Percentiles rank a stretch among this genome's conserved stretches.
These are phyloP conservation scores for Macaranga tanarius DNA, from an alignment of 441 rosid species.

Conservation along the genomic window DNA sequence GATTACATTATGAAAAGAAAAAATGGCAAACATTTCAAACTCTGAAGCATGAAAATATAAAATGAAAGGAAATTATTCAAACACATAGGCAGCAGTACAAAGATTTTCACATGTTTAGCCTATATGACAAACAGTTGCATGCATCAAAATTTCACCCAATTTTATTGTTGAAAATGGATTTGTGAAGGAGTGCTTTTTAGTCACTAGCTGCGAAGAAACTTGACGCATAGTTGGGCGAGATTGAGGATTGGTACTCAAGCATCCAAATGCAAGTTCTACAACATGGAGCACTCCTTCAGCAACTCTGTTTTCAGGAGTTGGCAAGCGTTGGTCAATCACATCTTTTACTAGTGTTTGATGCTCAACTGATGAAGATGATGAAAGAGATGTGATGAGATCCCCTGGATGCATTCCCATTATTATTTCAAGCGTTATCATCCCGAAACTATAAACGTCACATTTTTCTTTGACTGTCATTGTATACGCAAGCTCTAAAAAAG, in stretches of 20 bases:
- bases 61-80: no score
- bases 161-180: neutral
- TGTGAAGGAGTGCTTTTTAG: neutral
- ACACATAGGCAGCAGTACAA: no score
- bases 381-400: constrained; percentile 11
- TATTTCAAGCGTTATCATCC: constrained; percentile 8
- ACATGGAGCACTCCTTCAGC: neutral
- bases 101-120: no score
- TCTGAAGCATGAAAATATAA: no score
- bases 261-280: neutral
- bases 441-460: constrained; percentile 11
- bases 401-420: constrained; percentile 8
- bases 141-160: no score
- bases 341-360: neutral
- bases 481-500: neutral
- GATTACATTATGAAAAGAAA: no score
- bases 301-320: neutral
- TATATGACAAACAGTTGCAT: no score
- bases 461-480: constrained; percentile 12
- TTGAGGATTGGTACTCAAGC: constrained; percentile 6
- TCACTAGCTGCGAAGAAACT: neutral
- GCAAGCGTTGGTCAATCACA: constrained; percentile 13
- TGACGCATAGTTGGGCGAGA: constrained; percentile 18
- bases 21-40: no score
- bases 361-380: neutral